Evolutionary conservation across 169 alveolate species (phyloP).

Genomic region (Fabrea salina): DNA sequence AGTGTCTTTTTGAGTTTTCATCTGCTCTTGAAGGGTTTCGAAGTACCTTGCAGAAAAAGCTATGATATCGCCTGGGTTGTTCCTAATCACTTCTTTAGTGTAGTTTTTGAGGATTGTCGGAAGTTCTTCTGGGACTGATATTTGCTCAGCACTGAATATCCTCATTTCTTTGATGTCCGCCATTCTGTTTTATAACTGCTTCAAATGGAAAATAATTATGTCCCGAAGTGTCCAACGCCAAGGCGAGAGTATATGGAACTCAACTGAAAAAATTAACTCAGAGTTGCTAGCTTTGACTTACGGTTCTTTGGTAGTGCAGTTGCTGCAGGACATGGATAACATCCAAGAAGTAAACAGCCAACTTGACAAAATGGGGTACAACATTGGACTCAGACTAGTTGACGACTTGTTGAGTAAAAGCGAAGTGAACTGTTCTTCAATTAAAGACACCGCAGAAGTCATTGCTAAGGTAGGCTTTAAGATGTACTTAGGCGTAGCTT

Average conservation of each 20-base stretch:
- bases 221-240: too few relatives aligned
- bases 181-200: slow-evolving; percentile 62
- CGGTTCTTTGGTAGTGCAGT: slow-evolving; percentile 87
- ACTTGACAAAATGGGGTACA: slow-evolving; percentile 85
- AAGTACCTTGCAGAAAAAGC: slow-evolving; percentile 58
- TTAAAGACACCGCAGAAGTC: slow-evolving; percentile 70
- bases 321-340: slow-evolving; percentile 86
- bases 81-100: slow-evolving; percentile 65
- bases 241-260: slow-evolving; percentile 21
- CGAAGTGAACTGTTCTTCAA: slow-evolving; percentile 68
- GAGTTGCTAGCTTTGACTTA: slow-evolving; percentile 87
- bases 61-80: slow-evolving; percentile 61
- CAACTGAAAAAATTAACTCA: slow-evolving; percentile 68
- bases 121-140: slow-evolving; percentile 69
- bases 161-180: slow-evolving; percentile 82
- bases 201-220: too few relatives aligned
- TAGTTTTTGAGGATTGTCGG: slow-evolving; percentile 72
- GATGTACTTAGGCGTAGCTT: slow-evolving; percentile 85
- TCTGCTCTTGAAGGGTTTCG: slow-evolving; percentile 20
- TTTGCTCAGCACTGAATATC: slow-evolving; percentile 76
- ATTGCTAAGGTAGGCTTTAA: slow-evolving; percentile 79
- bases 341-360: slow-evolving; percentile 90
- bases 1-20: neutral
- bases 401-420: slow-evolving; percentile 92
- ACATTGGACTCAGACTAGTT: slow-evolving; percentile 88